Base-by-base conservation (phyloP, 1,284 basidiomycete species). In the Tilletia setariae region DNA sequence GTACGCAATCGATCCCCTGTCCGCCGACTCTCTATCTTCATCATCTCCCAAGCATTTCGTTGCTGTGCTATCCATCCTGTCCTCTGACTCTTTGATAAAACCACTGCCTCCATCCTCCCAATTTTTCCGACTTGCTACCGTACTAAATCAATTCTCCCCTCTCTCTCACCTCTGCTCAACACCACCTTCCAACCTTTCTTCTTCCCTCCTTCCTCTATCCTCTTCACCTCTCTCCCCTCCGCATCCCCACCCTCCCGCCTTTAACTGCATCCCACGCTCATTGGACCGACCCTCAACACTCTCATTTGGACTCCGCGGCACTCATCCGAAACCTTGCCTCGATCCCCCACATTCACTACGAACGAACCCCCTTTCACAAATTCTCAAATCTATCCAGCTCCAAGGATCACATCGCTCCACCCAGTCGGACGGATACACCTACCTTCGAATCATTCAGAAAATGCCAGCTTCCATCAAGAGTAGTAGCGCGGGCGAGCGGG, bases 181-280 rank as follows among this genome's bases (percentile, higher is more conserved):
- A 28, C 28, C 63, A 25, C 11, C 25, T 28, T 40, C 30, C 21
- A 25, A 7, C 63, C 30, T 35, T 11, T 9, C 23, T 11, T 19
- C 63, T 64, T 7, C 51, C 15, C 13, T 23, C 64, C 51, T 16
- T 65, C 23, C 51, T 30, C 23, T 28, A 9, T 9, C 47, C 63
- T 28, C 8, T 30, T n/a, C 51, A 30, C 42, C 32, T 19, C 21
- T 7, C 32, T 51, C 25, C 16, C 8, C 53, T 30, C 9, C 21
- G 23, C n/a, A 8, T 21, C 53, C 16, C 25, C 53, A 25, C 32
- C 11, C 53, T 15, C 32, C 32, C 53, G 25, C 23, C 7, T 59
- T 19, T 13, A 30, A 59, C 53, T n/a, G n/a, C 53, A 59, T 28
- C n/a, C 21, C 53, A 59, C 53, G 25, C 53, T 59, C 53, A 30